Base-by-base conservation (phyloP, 2,329 filamentous ascomycete genomes). In the Fusarium nanum region DNA sequence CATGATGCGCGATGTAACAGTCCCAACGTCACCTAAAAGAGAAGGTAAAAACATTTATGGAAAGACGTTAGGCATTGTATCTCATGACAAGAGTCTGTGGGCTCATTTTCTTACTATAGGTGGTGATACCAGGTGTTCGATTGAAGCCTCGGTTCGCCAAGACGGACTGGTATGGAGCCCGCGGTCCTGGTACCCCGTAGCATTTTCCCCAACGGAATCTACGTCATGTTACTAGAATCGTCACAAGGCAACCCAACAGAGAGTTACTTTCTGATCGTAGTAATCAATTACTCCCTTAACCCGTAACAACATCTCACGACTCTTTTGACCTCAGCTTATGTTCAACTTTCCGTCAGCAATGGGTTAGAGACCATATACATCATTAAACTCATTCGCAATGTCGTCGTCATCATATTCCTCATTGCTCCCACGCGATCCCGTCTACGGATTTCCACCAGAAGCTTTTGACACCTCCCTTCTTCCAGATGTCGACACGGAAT, bases 401-500 rank as follows among this genome's bases (percentile, higher is more conserved):
- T 70, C 75, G 62, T 58, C 72, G 49, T 54, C 67, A 28, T 48
- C 59, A n/a, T 72, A 73, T 63, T 53, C 71, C 25, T 72, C 68
- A 34, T 70, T 73, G 55, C 71, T 76, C 56, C 64, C 75, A 53
- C 67, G 65, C 61, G 71, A 78, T 54, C 64, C 75, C 27, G 68
- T 60, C 41, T 88, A 89, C 70, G 90, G 89, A 71, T 90, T 89
- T 76, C 83, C 86, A 7, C 77, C 83, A 42, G 85, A 90, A 70
- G 88, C 87, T 47, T 94, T 91, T 81, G 91, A 96, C 79, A 84
- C 87, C 65, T 85, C 85, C 18, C 83, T 82, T 40, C 86, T 98
- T 22, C 94, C 94, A n/a, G 94, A 97, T 79, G 89, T 86, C 79
- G 87, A 94, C 78, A 86, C 87, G 75, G 89, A 96, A 60, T 98